Evolutionary conservation across 306 rosid genomes (phyloP).

Genomic region (Ormosia emarginata): DNA sequence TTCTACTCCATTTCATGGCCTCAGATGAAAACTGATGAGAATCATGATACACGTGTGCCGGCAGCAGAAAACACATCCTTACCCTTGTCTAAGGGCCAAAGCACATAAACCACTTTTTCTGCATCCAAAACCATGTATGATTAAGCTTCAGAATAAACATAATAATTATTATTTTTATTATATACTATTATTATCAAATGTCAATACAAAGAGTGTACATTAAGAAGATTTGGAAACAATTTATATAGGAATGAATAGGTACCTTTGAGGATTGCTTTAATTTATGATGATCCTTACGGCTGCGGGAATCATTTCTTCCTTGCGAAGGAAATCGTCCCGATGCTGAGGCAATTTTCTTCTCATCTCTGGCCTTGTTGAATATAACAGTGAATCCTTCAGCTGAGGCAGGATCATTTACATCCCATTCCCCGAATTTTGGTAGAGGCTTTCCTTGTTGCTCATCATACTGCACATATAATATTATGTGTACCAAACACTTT

Average conservation of each 20-base stretch:
- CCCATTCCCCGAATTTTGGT: conserved; percentile 96
- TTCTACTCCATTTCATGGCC: background rate
- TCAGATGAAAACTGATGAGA: background rate
- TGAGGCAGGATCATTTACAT: conserved; percentile 77
- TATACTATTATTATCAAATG: too few species aligned
- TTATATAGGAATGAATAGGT: background rate
- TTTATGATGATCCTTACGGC: conserved; percentile 17
- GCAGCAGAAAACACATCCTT: background rate
- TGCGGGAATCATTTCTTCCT: conserved; percentile 22
- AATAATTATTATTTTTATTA: background rate
- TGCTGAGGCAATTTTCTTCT: conserved; percentile 55
- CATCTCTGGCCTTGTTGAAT: conserved; percentile 75
- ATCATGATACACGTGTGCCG: background rate
- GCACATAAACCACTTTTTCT: conserved; percentile 70
- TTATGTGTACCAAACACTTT: background rate
- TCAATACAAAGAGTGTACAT: background rate
- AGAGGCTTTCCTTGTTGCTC: conserved; percentile 47
- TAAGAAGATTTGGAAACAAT: background rate
- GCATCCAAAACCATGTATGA: conserved; percentile 15
- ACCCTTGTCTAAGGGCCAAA: conserved; percentile 23
- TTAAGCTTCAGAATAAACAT: background rate
- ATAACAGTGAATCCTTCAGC: conserved; percentile 79
- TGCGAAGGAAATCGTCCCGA: conserved; percentile 33
- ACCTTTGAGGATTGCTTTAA: conserved; percentile 44
- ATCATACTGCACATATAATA: conserved; percentile 32